These are phyloP conservation scores for Camillea tinctor DNA, from an alignment of 2,329 filamentous ascomycete genomes.

Conservation along the genomic window DNA sequence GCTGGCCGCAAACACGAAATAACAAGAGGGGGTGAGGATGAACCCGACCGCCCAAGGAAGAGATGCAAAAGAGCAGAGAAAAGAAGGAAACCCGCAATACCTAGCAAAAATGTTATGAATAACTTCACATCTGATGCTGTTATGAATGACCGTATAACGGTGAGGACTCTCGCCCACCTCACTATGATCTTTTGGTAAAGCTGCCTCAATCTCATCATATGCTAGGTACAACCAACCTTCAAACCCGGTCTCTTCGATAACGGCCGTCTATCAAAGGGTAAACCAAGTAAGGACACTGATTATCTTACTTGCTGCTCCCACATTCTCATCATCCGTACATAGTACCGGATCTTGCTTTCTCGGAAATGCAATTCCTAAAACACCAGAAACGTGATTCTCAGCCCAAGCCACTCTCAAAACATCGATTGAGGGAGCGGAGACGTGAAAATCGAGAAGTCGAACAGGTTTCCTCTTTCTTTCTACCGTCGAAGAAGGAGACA, in stretches of 20 bases:
- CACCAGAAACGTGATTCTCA: constrained; percentile 19
- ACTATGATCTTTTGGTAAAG: neutral
- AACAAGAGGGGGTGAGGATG: constrained; percentile 14
- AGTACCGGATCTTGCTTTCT: constrained; percentile 55
- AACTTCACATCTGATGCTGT: constrained; percentile 57
- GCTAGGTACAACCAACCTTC: constrained; percentile 29
- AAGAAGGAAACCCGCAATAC: constrained; percentile 32
- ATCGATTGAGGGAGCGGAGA: constrained; percentile 22
- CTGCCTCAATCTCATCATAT: constrained; percentile 10
- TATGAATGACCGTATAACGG: constrained; percentile 51
- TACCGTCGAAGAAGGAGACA: constrained; percentile 12
- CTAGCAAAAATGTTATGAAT: constrained; percentile 48
- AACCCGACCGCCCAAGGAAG: constrained; percentile 10
- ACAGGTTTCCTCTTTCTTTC: constrained; percentile 38
- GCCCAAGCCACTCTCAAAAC: constrained; percentile 24
- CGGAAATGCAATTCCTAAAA: constrained; percentile 47
- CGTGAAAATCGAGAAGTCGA: constrained; percentile 35
- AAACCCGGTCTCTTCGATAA: constrained; percentile 47
- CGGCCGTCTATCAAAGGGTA: constrained; percentile 35
- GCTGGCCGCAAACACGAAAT: constrained; percentile 24
- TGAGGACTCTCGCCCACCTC: constrained; percentile 25
- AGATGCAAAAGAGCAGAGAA: constrained; percentile 19
- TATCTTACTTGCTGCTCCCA: neutral
- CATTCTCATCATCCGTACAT: constrained; percentile 1
- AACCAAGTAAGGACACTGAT: constrained; percentile 35